Evolutionary conservation across 306 rosid genomes (phyloP).

Genomic region (Pueraria montana): DNA sequence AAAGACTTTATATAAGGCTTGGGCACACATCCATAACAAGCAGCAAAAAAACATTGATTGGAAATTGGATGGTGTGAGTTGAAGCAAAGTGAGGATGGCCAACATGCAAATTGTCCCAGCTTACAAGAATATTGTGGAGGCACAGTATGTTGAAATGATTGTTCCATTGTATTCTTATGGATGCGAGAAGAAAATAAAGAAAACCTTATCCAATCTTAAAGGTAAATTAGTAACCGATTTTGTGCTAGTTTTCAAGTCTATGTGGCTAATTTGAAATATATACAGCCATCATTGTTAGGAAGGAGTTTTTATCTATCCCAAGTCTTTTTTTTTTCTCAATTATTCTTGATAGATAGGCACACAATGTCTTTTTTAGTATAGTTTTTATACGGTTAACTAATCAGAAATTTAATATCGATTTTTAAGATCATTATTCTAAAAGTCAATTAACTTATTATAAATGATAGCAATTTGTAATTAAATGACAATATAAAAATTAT

Average conservation of each 20-base stretch:
- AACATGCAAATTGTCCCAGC: slow-evolving; percentile 82
- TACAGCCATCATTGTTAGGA: not conserved
- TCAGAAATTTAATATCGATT: too few species aligned
- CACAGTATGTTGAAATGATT: slow-evolving; percentile 92
- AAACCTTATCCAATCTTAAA: slow-evolving; percentile 74
- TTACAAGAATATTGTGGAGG: slow-evolving; percentile 70
- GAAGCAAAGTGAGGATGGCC: slow-evolving; percentile 48
- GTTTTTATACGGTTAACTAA: too few species aligned
- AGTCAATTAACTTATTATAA: too few species aligned
- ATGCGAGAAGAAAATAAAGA: slow-evolving; percentile 84
- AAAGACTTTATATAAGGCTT: slow-evolving; percentile 42
- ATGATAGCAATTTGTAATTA: too few species aligned
- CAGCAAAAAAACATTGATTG: slow-evolving; percentile 26
- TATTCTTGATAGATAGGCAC: not conserved
- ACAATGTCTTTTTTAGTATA: not conserved
- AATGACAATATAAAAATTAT: too few species aligned
- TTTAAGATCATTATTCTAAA: too few species aligned
- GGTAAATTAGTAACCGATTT: slow-evolving; percentile 51
- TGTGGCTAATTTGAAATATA: not conserved
- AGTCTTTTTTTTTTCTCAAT: not conserved
- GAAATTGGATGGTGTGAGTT: slow-evolving; percentile 33
- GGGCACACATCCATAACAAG: slow-evolving; percentile 24
- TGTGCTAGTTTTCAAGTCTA: not conserved
- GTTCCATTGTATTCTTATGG: slow-evolving; percentile 92
- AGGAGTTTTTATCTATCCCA: not conserved